These are phyloP conservation scores for Rhodosporidiobolus sp. DNA, from an alignment of 768 basidiomycete species.

Conservation along the genomic window DNA sequence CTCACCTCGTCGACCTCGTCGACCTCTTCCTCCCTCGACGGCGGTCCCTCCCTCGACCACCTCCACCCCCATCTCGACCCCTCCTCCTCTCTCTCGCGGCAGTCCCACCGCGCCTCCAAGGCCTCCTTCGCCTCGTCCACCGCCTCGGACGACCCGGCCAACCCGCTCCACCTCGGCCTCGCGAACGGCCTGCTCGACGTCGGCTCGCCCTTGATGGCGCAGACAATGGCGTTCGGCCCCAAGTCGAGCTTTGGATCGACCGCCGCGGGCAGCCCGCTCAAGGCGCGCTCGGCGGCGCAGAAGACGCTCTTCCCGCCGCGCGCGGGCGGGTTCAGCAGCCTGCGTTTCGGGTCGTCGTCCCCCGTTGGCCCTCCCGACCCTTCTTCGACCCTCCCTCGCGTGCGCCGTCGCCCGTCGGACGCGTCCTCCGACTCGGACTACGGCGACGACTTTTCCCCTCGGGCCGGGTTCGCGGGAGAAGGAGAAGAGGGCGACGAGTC, in stretches of 20 bases:
- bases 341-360: background rate
- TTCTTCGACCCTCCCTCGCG: no score
- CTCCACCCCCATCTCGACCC: background rate
- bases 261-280: background rate
- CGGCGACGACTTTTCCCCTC: no score
- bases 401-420: no score
- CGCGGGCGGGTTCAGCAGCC: background rate
- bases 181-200: background rate
- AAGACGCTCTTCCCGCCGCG: background rate
- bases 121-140: background rate
- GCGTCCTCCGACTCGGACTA: background rate
- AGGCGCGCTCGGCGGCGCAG: background rate
- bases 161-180: background rate
- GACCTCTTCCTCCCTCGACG: background rate
- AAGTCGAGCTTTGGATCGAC: conserved; percentile 7
- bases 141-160: background rate
- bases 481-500: background rate
- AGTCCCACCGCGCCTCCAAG: background rate
- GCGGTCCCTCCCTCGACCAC: no score
- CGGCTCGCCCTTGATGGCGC: conserved; percentile 16
- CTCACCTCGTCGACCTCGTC: no score
- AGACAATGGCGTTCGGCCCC: conserved; percentile 11
- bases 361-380: no score
- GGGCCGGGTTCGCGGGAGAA: no score
- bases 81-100: background rate